Evolutionary conservation across 73 alveolate species (phyloP), one percentile per base, ranked within the genome.

Genomic region (Paramecium sexaurelia): DNA sequence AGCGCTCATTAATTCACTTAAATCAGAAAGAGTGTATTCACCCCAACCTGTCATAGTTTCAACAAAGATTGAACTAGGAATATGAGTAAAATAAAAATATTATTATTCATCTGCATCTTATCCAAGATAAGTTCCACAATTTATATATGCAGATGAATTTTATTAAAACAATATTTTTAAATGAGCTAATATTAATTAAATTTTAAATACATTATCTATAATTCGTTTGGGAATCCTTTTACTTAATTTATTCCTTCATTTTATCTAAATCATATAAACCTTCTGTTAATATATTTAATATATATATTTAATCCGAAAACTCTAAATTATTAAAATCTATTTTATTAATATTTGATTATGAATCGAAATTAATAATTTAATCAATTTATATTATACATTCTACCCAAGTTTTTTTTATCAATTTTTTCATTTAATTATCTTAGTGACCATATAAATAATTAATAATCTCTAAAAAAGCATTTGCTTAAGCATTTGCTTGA

Each of bases 41-140:
- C 90, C 90, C 90, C 90, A 78, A 7, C 90, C 90, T 78, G 45
- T 33, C 43, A 19, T 22, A 2, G 90, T 41, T 78, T 78, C 75
- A 40, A 78, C 90, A 78, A 78, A 78, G 5, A 78, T 41, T 6
- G 90, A 78, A 43, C 90, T 41, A 24, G 90, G 90, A 37, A 78
- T 75, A 78, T 78, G 47, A 24, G 90, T 39, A 40, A 78, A 78
- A 78, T 78, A 78, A 40, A 41, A 78, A 45, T 78, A 78, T 22
- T 29, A 26, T 45, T 27, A 20, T 41, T 78, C 90, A 24, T 41
- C 90, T 1, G 61, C 43, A 78, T 78, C 90, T 78, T 78, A 41
- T 1, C 90, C 90, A 37, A 78, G 29, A 45, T 41, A 78, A 7
- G 73, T 26, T 29, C 75, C 71, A 39, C 73, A 78, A 78, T 78